Base-by-base conservation (phyloP, 257 asterid species). In the Thymus mandschuricus region DNA sequence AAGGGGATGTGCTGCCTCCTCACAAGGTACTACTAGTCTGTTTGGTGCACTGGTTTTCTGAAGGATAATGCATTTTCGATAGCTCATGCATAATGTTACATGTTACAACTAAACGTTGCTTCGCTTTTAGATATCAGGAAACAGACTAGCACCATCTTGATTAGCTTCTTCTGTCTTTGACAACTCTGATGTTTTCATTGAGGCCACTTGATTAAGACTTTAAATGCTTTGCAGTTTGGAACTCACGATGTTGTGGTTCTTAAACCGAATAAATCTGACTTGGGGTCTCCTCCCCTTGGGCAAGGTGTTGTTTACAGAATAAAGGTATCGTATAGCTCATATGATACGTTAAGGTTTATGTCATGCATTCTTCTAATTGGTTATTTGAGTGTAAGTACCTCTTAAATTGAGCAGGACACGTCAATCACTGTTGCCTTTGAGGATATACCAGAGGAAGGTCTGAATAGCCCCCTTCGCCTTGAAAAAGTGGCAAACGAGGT, bases 401-500 rank as follows among this genome's bases (percentile, higher is more conserved):
- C 75, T 75, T 76, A 55, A 44, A 59, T 43, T 68, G 85, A 65
- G 71, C 88, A 94, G 99, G 99, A 94, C 85, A 86, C 96, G 31
- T 89, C 99, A 51, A 84, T 94, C 76, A 89, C 92, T 49, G 95
- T 91, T 78, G 98, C 91, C 70, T 94, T 91, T 70, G 99, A 89
- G 79, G 99, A 94, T 74, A 75, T 94, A 75, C 98, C 98, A 35
- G 98, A 94, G 82, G 98, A 94, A 79, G 98, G 99, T 70, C 61
- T 94, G 76, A 89, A 89, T 79, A 84, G 77, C 66, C 96, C 98
- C 70, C 78, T 94, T 62, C 97, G 98, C 79, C 93, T 94, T 68
- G 97, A 91, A 80, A 91, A 88, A 80, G 66, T 94, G 76, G 96
- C 98, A 68, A 94, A 94, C 77, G 99, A 94, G 99, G 98, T 94